A percentile compares a stretch with the other conserved stretches of the same genome.
These are phyloP conservation scores for Pleurotus platypus DNA, from an alignment of 768 basidiomycete genomes.

Conservation along the genomic window DNA sequence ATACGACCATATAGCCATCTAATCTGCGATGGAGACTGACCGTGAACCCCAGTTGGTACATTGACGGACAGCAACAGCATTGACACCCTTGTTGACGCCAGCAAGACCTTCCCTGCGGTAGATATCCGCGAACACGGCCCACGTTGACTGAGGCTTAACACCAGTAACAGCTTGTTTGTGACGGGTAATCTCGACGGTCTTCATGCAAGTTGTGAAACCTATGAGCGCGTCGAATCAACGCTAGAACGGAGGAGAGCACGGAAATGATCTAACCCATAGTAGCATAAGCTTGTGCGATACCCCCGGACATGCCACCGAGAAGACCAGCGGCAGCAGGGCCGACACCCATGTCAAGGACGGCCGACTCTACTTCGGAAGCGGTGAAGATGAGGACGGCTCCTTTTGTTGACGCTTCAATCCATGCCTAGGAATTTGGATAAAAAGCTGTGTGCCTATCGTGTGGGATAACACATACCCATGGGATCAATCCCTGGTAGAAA, in stretches of 20 bases:
- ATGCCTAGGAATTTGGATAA: conserved; percentile 56
- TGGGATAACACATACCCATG: conserved; percentile 80
- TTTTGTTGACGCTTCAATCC: conserved; percentile 99
- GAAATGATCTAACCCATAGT: conserved; percentile 85
- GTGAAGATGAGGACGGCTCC: conserved; percentile 95
- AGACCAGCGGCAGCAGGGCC: conserved; percentile 83
- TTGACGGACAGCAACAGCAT: conserved; percentile 88
- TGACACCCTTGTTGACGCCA: conserved; percentile 99
- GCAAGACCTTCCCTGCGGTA: conserved; percentile 89
- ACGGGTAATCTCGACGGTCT: conserved; percentile 96
- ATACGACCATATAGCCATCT: background rate
- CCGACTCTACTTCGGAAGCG: conserved; percentile 89
- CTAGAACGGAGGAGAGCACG: conserved; percentile 11
- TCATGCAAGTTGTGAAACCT: conserved; percentile 99
- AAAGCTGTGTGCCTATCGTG: background rate
- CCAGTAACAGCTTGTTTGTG: conserved; percentile 87
- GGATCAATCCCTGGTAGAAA: conserved; percentile 97
- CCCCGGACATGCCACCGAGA: conserved; percentile 96
- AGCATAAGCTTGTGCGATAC: conserved; percentile 96
- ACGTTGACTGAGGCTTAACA: conserved; percentile 85
- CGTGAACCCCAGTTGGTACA: conserved; percentile 94
- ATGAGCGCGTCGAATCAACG: conserved; percentile 5
- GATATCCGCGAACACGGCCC: conserved; percentile 93
- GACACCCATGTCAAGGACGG: conserved; percentile 59
- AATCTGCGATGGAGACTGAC: conserved; percentile 34